Base-by-base conservation (phyloP, 2,329 filamentous ascomycete species). In the Periconia sp. region DNA sequence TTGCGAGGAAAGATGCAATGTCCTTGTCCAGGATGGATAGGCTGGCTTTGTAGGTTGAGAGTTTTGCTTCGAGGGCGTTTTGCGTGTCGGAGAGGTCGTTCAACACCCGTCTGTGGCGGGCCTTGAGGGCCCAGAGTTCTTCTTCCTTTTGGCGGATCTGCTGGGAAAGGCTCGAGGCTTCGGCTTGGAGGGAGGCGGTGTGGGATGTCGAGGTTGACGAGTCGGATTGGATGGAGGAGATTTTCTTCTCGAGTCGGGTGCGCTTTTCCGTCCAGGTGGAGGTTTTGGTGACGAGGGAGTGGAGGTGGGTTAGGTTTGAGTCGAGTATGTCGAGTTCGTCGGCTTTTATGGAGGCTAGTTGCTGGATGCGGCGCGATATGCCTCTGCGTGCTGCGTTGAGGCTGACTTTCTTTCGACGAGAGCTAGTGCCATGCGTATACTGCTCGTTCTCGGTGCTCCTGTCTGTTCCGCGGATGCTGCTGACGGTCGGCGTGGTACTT, bases 1-100 rank as follows among this genome's bases (percentile, higher is more conserved):
- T 75, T 8, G 70, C 74, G 54, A 91, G 72, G 45, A 91, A 79
- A 4, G 71, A 73, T 4, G 72, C 70, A 5, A 89, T 76, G 40
- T 87, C 81, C 11, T 72, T 73, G 47, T 91, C 85, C 5, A 88
- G 78, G 40, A 88, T 80, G 41, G 75, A 80, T 24, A 89, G 69
- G 4, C 86, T 85, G 1, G 84, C 81, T 15, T 78, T 81, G 63
- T 89, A 91, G 0, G 86, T 85, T 41, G 85, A 88, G 11, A 90
- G 65, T n/a, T 83, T 83, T 2, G 87, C 84, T 62, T 90, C 87
- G 25, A 85, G 75, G 40, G 78, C 78, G 54, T 85, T 90, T 50
- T 79, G 78, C 1, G 83, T 77, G 41, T 86, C 82, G 5, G 80
- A 76, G 32, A 89, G 81, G 57, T 82, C 78, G 3, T 77, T 77